Conservation (phyloP, 148 eudicot species). For the Chenopodium berlandieri region DNA sequence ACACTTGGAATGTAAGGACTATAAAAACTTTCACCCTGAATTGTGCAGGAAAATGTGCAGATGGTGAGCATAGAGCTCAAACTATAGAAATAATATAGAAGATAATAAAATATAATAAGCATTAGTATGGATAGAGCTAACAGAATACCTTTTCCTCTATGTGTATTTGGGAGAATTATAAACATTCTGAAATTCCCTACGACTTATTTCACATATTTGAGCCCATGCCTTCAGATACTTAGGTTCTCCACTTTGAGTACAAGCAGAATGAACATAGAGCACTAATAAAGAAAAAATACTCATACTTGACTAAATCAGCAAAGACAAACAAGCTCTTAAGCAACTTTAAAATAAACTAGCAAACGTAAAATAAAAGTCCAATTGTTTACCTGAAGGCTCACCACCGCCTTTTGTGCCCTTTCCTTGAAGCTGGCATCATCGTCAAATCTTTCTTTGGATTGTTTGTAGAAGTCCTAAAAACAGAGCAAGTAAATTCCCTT, state of each 20-base stretch:
- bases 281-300: background rate
- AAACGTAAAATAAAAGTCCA: background rate
- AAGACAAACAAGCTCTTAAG: background rate
- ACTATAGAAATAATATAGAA: background rate
- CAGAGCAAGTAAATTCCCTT: constrained; percentile 5
- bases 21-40: constrained; percentile 91
- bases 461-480: constrained; percentile 73
- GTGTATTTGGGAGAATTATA: constrained; percentile 61
- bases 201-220: constrained; percentile 82
- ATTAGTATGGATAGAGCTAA: background rate
- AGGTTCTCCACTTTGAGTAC: constrained; percentile 63
- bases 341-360: background rate
- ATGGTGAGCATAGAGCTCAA: background rate
- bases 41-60: background rate
- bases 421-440: constrained; percentile 74
- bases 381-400: constrained; percentile 72
- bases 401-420: constrained; percentile 85
- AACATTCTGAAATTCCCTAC: constrained; percentile 61
- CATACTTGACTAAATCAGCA: background rate
- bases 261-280: background rate
- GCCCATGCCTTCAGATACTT: constrained; percentile 78
- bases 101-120: background rate
- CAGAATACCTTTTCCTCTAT: constrained; percentile 80
- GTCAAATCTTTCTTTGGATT: constrained; percentile 77
- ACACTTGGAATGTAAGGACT: constrained; percentile 69